Conservation (phyloP, 352 stramenopile species). For the Aphanomyces euteiches region DNA sequence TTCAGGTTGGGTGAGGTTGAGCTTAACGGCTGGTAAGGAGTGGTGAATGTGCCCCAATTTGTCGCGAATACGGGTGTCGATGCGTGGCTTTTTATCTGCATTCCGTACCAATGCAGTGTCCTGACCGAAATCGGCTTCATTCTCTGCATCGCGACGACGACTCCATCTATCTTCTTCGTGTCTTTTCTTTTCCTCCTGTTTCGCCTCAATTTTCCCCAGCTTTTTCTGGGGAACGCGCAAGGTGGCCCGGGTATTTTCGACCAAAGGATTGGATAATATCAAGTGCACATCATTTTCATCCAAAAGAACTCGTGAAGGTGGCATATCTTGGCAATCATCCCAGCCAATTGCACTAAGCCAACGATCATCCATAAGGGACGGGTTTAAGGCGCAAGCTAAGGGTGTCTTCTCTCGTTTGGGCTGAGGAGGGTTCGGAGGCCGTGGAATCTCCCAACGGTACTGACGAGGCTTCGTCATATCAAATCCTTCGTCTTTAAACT, state of each 20-base stretch:
- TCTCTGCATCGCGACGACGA: no score
- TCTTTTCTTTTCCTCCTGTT: slow-evolving; percentile 66
- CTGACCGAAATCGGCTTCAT: no score
- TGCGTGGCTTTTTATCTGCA: no score
- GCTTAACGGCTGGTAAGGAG: no score
- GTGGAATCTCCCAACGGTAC: no score
- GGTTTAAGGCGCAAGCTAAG: slow-evolving; percentile 58
- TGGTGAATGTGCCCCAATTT: no score
- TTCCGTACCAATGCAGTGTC: no score
- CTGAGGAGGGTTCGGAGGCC: neutral
- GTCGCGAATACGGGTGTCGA: no score
- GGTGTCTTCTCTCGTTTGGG: slow-evolving; percentile 34
- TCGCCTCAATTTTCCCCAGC: slow-evolving; percentile 66
- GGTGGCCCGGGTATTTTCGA: slow-evolving; percentile 71
- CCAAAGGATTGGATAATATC: slow-evolving; percentile 70
- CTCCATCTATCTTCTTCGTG: no score
- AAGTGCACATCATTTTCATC: slow-evolving; percentile 79
- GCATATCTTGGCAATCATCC: slow-evolving; percentile 77
- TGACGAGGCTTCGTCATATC: no score
- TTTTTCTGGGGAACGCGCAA: slow-evolving; percentile 79
- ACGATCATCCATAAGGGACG: slow-evolving; percentile 58
- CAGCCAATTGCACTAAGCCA: slow-evolving; percentile 78
- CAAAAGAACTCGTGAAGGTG: slow-evolving; percentile 72
- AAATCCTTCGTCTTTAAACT: no score
- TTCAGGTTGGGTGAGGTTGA: no score